Evolutionary conservation across 441 rosid species (phyloP), one percentile per base, ranked within the genome.

Genomic region (Pelargonium fulgidum): DNA sequence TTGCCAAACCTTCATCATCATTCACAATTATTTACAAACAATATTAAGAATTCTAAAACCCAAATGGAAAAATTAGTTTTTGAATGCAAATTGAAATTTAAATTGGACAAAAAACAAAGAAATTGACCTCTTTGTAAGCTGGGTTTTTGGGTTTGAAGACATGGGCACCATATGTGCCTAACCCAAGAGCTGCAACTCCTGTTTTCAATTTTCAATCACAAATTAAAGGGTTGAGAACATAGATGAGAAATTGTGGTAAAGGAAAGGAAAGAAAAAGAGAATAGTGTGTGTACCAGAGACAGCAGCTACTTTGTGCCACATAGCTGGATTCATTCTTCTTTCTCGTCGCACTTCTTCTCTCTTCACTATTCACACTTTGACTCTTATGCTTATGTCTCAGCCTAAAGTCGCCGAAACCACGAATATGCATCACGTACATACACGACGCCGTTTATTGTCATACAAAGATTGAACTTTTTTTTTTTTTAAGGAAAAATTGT

Each of bases 111-210:
- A 10, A 7, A 13, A 16, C 59, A 14, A 39, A 64, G 58, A 39
- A 24, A 16, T 41, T 41, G n/a, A 85, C 97, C 91, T 93, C 86
- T 78, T 86, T 89, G 85, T 80, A 93, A 76, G 81, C 66, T 29
- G 89, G 90, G 77, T 93, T 85, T 68, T 89, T 69, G 17, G 96
- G 99, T 67, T 86, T 91, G 83, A 86, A 93, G 73, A 63, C 79
- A 79, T 93, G 97, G 59, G 90, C 85, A 29, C 97, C 98, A 54
- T 89, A 89, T 17, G 98, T 86, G 52, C 98, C 98, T 74, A 93
- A 81, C 5, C 87, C 97, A 71, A 93, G 86, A 62, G 93, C 97
- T 17, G 93, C 93, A 54, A 87, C 81, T 59, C 97, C 97, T 91
- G 79, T 68, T 67, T 65, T 68, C 62, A 56, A 17, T 0, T 33